A percentile compares a stretch with the other conserved stretches of the same genome.
Conservation (phyloP, 176 grass and related monocot species). For the Cenchrus purpureus region DNA sequence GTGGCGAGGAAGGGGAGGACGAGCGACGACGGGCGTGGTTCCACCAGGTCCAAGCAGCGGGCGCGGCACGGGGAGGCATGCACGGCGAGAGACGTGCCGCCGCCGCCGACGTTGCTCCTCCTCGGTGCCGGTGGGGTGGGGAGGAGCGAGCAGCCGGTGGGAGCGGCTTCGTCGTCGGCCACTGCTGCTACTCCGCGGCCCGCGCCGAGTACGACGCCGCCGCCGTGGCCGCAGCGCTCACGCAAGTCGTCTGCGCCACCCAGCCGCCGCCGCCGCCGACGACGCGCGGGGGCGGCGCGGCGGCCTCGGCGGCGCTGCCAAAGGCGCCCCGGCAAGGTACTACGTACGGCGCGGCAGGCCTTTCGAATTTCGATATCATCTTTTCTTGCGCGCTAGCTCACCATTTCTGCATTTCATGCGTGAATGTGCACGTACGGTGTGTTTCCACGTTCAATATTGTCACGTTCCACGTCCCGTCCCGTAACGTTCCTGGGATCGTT, state of each 20-base stretch:
- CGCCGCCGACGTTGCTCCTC: not conserved
- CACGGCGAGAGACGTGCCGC: not conserved
- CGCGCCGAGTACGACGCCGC: slow-evolving; percentile 33
- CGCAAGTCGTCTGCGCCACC: slow-evolving; percentile 35
- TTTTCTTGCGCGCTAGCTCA: too few relatives aligned
- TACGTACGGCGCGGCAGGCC: too few relatives aligned
- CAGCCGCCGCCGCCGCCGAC: not conserved
- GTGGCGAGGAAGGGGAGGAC: too few relatives aligned
- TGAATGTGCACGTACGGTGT: not conserved
- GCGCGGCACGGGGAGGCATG: not conserved
- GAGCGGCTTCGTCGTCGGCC: not conserved
- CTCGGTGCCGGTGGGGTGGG: too few relatives aligned
- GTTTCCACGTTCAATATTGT: not conserved
- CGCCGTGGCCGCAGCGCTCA: slow-evolving; percentile 43
- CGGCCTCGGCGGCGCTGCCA: not conserved
- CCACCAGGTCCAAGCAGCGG: not conserved
- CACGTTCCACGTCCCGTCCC: not conserved
- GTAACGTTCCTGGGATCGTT: not conserved
- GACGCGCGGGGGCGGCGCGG: too few relatives aligned
- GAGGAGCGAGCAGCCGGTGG: not conserved
- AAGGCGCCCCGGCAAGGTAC: not conserved
- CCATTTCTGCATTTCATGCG: not conserved
- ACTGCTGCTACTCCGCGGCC: slow-evolving; percentile 10
- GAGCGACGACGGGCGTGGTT: not conserved
- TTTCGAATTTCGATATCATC: too few relatives aligned